phyloP scores from a whole-genome alignment of 805 yeast species.

The Babjeviella inositovora region DNA sequence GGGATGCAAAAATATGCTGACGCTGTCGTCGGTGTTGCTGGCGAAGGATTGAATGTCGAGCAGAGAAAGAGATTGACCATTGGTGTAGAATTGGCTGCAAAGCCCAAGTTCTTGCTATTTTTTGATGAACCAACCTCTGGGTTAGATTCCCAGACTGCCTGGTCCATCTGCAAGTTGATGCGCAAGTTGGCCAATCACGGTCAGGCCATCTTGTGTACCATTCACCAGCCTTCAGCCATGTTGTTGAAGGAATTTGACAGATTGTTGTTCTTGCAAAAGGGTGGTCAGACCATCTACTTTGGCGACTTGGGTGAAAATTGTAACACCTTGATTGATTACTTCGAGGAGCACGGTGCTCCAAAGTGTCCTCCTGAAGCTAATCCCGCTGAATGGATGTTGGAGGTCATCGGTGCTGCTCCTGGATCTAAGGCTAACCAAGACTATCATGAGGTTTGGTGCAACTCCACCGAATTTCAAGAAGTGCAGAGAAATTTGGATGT shows the following conservation, averaged over 20 bases:
- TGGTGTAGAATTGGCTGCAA: slow-evolving; percentile 61
- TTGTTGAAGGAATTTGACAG: slow-evolving; percentile 55
- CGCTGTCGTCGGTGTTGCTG: slow-evolving; percentile 68
- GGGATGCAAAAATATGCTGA: slow-evolving; percentile 62
- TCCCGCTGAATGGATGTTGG: slow-evolving; percentile 90
- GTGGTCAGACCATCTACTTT: slow-evolving; percentile 71
- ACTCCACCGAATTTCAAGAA: slow-evolving; percentile 43
- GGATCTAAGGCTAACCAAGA: slow-evolving; percentile 63
- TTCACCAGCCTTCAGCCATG: slow-evolving; percentile 66
- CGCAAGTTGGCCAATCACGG: slow-evolving; percentile 56
- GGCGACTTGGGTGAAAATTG: slow-evolving; percentile 68
- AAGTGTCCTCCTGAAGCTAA: slow-evolving; percentile 56
- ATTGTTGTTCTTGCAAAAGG: slow-evolving; percentile 48
- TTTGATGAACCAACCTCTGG: slow-evolving; percentile 67
- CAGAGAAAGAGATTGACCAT: slow-evolving; percentile 54
- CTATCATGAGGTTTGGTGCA: slow-evolving; percentile 64
- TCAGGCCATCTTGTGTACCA: slow-evolving; percentile 62
- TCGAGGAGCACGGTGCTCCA: slow-evolving; percentile 58
- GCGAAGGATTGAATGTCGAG: slow-evolving; percentile 57
- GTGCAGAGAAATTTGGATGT: slow-evolving; percentile 41
- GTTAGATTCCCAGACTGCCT: slow-evolving; percentile 51
- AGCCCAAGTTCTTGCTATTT: slow-evolving; percentile 44
- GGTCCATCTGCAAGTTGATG: slow-evolving; percentile 57
- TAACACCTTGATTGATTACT: slow-evolving; percentile 38
- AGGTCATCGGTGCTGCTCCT: slow-evolving; percentile 73